Evolutionary conservation across 371 early-diverging fungal species (phyloP), one percentile per base, ranked within the genome.

Genomic region (Nematocida sp.): DNA sequence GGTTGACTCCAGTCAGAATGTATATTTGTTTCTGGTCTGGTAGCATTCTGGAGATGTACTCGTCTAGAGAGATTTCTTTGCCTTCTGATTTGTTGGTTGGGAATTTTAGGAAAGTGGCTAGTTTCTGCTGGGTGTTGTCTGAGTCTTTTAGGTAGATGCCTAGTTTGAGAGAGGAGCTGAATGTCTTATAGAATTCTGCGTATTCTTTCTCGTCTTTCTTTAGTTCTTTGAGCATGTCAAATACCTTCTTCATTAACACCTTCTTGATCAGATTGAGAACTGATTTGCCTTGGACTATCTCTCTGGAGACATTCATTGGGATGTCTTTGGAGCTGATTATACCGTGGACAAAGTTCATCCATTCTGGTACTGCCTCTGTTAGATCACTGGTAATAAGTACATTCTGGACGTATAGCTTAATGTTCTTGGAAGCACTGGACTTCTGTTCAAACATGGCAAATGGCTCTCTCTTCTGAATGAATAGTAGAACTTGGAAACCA

Each of bases 331-430:
- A 89, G 85, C 91, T 89, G 78, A 94, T 90, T 65, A 92, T 87
- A 79, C 93, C 93, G 86, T 87, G 87, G 78, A 90, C 85, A 81
- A 89, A 90, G 78, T 81, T 84, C 78, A 89, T 86, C 86, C 87
- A 90, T 83, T 93, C 92, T 76, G 94, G 94, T 85, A 91, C 85
- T 54, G 85, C 64, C 88, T 92, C 81, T 88, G 78, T 75, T 27
- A 88, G 81, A 51, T 92, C 93, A 81, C 91, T 92, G 87, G 90
- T 93, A 84, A 94, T 91, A 86, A 93, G 92, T 67, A 94, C 94
- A 78, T 92, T 91, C 79, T 90, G 89, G 77, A 90, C 90, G 85
- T 91, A 93, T 64, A 94, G 85, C 86, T 92, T 90, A 85, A 94
- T 90, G 87, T 90, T 90, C 87, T 89, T 90, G 79, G 88, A 86